Percentiles rank a stretch among this genome's conserved stretches.
phyloP scores from a whole-genome alignment of 2,329 filamentous ascomycete species.

The Botryosphaeria dothidea region DNA sequence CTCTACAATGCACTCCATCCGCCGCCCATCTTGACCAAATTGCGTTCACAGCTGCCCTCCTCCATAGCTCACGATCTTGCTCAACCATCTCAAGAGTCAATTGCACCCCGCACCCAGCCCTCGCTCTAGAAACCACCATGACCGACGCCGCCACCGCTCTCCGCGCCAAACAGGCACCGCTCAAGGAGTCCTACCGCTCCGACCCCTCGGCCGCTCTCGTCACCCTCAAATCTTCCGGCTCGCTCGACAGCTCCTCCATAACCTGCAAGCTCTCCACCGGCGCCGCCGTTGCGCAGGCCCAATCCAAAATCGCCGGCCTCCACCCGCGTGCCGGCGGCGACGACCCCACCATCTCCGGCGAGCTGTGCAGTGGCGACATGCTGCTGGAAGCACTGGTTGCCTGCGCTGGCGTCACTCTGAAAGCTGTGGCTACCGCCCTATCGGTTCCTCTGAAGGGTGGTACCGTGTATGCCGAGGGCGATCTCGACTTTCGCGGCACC shows the following conservation, averaged over 20 bases:
- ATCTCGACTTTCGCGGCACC: conserved; percentile 52
- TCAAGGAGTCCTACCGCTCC: conserved; percentile 48
- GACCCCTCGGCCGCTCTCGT: conserved; percentile 48
- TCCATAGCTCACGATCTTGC: not conserved
- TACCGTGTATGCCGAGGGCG: conserved; percentile 47
- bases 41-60: not conserved
- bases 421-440: conserved; percentile 52
- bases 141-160: conserved; percentile 32
- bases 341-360: conserved; percentile 43
- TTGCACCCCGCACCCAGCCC: not conserved
- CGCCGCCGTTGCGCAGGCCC: conserved; percentile 38
- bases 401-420: conserved; percentile 53
- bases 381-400: conserved; percentile 53
- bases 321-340: conserved; percentile 49
- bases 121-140: not conserved
- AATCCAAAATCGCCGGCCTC: conserved; percentile 39
- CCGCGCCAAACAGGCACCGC: conserved; percentile 50
- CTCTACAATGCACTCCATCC: no score
- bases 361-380: conserved; percentile 54
- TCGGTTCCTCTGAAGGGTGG: conserved; percentile 46
- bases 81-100: not conserved
- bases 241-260: conserved; percentile 47
- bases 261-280: conserved; percentile 50
- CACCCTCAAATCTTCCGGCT: conserved; percentile 47
- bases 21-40: no score